Conservation (phyloP, 2,329 filamentous ascomycete genomes). For the Pseudogymnoascus sp. region DNA sequence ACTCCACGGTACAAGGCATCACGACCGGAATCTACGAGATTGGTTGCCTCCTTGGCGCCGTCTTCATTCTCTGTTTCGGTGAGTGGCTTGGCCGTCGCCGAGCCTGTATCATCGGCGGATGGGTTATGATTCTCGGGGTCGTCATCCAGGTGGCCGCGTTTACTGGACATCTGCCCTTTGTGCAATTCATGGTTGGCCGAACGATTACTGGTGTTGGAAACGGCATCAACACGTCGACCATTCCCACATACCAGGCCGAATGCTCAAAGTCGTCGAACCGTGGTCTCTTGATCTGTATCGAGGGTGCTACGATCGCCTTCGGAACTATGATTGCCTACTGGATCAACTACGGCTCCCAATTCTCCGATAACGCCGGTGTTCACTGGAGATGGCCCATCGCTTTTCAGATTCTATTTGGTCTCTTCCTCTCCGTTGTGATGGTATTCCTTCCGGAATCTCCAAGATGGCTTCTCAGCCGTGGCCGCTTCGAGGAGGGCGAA, state of each 20-base stretch:
- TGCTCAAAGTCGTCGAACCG: constrained; percentile 95
- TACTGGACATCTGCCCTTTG: constrained; percentile 77
- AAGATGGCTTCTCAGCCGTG: constrained; percentile 63
- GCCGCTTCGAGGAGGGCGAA: not conserved
- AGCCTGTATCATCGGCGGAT: constrained; percentile 88
- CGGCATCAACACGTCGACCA: constrained; percentile 82
- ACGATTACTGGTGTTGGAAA: constrained; percentile 80
- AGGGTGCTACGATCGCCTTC: constrained; percentile 31
- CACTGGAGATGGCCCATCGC: constrained; percentile 80
- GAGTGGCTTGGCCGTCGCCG: constrained; percentile 83
- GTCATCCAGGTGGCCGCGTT: constrained; percentile 66
- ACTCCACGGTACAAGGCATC: constrained; percentile 78
- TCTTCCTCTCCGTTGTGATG: constrained; percentile 42
- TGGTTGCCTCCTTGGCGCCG: constrained; percentile 82
- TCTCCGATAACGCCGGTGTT: constrained; percentile 61
- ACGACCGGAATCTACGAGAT: constrained; percentile 97
- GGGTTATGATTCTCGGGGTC: constrained; percentile 78
- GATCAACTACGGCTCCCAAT: constrained; percentile 93
- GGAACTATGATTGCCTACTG: constrained; percentile 43
- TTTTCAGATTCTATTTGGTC: constrained; percentile 76
- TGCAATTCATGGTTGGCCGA: constrained; percentile 66
- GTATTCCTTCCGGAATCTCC: constrained; percentile 85
- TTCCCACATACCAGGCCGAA: constrained; percentile 89
- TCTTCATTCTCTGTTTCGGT: constrained; percentile 78
- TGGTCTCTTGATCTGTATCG: constrained; percentile 91